A percentile compares a stretch with the other conserved stretches of the same genome.
Conservation (phyloP, 2,329 filamentous ascomycete species). For the Bipolaris oryzae region DNA sequence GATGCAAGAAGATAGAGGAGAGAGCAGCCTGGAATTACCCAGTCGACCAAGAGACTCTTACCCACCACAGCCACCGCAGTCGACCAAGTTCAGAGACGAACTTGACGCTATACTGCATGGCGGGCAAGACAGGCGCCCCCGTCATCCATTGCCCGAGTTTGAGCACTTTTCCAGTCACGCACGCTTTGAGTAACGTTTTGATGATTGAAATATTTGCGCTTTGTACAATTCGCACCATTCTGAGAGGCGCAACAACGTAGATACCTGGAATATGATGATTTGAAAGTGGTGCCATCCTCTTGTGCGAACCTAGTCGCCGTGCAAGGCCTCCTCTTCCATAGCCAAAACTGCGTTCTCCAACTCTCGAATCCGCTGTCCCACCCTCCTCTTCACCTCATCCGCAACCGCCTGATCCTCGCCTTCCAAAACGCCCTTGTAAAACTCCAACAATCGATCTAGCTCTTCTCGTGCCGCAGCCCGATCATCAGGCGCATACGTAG, state of each 20-base stretch:
- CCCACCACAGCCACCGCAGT: not conserved
- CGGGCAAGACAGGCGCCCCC: constrained; percentile 6
- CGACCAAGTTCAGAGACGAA: constrained; percentile 27
- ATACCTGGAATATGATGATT: not conserved
- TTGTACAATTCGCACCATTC: not conserved
- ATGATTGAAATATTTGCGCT: not conserved
- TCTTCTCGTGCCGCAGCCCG: constrained; percentile 60
- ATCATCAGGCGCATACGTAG: constrained; percentile 62
- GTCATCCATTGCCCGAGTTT: constrained; percentile 6
- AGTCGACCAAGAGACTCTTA: constrained; percentile 1
- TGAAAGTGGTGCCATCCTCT: not conserved
- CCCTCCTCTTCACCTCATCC: constrained; percentile 58
- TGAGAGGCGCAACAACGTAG: not conserved
- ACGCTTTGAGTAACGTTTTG: not conserved
- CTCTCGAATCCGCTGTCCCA: constrained; percentile 60
- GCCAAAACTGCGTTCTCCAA: constrained; percentile 58
- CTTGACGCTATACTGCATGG: constrained; percentile 32
- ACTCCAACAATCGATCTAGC: constrained; percentile 56
- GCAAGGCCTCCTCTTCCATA: constrained; percentile 58
- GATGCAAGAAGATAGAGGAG: constrained; percentile 36
- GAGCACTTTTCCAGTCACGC: constrained; percentile 8
- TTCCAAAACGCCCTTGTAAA: constrained; percentile 52
- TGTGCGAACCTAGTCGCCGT: constrained; percentile 51
- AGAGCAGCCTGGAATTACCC: constrained; percentile 3
- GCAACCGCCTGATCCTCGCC: constrained; percentile 51